Evolutionary conservation across 2,329 filamentous ascomycete genomes (phyloP).

Genomic region (Didymella glomerata): DNA sequence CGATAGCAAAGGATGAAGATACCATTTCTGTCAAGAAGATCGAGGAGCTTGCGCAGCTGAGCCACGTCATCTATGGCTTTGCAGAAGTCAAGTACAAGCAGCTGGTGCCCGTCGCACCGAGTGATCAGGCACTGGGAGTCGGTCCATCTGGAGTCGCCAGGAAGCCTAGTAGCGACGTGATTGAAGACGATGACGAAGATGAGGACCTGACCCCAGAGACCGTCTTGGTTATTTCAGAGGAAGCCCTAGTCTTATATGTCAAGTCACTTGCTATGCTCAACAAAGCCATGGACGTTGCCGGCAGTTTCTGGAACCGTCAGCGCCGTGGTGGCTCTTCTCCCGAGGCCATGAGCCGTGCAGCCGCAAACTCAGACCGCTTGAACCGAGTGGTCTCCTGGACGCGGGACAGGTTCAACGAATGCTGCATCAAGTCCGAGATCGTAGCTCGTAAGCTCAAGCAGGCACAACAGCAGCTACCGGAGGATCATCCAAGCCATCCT

Average conservation of each 20-base stretch:
- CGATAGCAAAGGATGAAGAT: conserved; percentile 76
- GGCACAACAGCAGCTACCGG: conserved; percentile 82
- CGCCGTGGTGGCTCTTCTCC: conserved; percentile 65
- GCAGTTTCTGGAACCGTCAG: conserved; percentile 87
- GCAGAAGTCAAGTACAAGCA: conserved; percentile 99
- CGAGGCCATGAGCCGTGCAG: conserved; percentile 49
- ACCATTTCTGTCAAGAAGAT: conserved; percentile 78
- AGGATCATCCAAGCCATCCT: conserved; percentile 86
- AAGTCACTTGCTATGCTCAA: conserved; percentile 90
- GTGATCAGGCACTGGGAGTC: conserved; percentile 72
- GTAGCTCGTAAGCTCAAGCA: conserved; percentile 89
- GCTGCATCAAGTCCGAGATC: conserved; percentile 93
- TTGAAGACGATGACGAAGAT: conserved; percentile 60
- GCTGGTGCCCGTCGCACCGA: conserved; percentile 85
- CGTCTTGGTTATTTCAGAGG: conserved; percentile 85
- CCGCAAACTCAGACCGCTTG: conserved; percentile 72
- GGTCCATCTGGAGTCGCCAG: conserved; percentile 59
- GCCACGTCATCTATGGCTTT: conserved; percentile 96
- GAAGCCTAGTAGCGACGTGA: conserved; percentile 57
- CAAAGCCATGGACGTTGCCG: conserved; percentile 95
- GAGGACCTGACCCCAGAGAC: conserved; percentile 83
- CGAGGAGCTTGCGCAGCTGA: conserved; percentile 90
- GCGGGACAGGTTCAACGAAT: conserved; percentile 92
- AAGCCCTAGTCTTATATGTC: conserved; percentile 94
- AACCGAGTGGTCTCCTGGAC: conserved; percentile 97